Conservation (phyloP, 2,329 filamentous ascomycete genomes). For the Fusarium circinatum region DNA sequence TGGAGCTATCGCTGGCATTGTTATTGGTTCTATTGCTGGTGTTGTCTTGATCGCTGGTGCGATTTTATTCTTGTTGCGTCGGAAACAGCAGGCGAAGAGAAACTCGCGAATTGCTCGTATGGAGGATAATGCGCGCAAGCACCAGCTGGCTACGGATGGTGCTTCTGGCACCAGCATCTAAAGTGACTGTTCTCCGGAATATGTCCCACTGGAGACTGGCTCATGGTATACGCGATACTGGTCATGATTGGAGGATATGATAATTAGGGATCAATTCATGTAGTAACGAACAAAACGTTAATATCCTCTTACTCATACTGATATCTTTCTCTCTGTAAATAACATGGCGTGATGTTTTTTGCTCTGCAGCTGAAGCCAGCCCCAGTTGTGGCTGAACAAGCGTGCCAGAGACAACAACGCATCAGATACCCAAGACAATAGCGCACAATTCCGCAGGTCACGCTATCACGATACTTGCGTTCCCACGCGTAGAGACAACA, state of each 20-base stretch:
- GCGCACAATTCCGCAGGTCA: neutral
- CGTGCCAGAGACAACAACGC: neutral
- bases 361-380: neutral
- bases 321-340: neutral
- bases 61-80: conserved; percentile 64
- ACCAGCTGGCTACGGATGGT: conserved; percentile 24
- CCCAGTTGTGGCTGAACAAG: neutral
- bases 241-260: neutral
- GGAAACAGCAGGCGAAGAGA: conserved; percentile 35
- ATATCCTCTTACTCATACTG: neutral
- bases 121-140: conserved; percentile 30
- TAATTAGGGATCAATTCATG: neutral
- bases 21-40: conserved; percentile 74
- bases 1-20: conserved; percentile 79
- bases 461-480: neutral
- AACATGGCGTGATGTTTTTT: neutral
- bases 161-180: neutral
- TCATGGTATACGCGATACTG: neutral
- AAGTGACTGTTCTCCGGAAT: no score
- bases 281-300: neutral
- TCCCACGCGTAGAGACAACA: neutral
- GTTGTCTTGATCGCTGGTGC: conserved; percentile 69
- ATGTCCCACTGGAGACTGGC: no score
- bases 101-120: conserved; percentile 29
- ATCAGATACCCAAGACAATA: neutral